Conservation (phyloP, 805 yeast genomes). For the Cyberlindnera mississippiensis region DNA sequence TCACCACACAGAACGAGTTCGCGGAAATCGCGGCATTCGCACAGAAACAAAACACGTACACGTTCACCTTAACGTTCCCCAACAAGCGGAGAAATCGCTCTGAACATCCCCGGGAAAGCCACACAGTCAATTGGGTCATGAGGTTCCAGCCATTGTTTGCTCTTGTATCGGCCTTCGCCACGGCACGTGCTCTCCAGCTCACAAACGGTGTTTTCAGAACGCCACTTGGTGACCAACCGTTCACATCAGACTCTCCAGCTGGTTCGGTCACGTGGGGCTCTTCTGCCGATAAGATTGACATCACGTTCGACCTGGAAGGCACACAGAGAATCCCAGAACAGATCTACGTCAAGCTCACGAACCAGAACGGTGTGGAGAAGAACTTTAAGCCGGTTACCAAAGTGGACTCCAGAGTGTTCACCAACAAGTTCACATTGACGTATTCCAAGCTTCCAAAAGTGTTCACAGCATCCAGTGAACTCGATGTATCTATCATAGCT, state of each 20-base stretch:
- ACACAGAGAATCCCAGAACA: conserved; percentile 25
- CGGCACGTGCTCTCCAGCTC: conserved; percentile 18
- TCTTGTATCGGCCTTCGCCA: conserved; percentile 10
- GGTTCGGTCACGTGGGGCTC: conserved; percentile 14
- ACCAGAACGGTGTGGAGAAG: conserved; percentile 21
- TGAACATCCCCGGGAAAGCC: no score
- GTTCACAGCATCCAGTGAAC: conserved; percentile 16
- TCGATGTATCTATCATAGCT: conserved; percentile 21
- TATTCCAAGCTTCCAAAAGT: conserved; percentile 23
- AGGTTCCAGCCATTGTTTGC: conserved; percentile 15
- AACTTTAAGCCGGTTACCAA: conserved; percentile 25
- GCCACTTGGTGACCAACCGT: conserved; percentile 12
- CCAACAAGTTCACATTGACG: conserved; percentile 15
- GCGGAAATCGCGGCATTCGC: no score
- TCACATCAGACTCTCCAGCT: conserved; percentile 9
- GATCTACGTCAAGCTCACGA: conserved; percentile 21
- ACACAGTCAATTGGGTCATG: conserved; percentile 11
- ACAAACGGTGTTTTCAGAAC: conserved; percentile 17
- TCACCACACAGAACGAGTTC: no score
- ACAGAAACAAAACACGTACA: no score
- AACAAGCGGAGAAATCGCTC: no score
- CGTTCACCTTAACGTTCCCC: no score
- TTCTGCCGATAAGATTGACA: conserved; percentile 14
- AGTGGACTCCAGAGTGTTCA: conserved; percentile 7
- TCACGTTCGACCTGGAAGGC: conserved; percentile 19